phyloP scores from a whole-genome alignment of 257 asterid species.

The Petunia axillaris region DNA sequence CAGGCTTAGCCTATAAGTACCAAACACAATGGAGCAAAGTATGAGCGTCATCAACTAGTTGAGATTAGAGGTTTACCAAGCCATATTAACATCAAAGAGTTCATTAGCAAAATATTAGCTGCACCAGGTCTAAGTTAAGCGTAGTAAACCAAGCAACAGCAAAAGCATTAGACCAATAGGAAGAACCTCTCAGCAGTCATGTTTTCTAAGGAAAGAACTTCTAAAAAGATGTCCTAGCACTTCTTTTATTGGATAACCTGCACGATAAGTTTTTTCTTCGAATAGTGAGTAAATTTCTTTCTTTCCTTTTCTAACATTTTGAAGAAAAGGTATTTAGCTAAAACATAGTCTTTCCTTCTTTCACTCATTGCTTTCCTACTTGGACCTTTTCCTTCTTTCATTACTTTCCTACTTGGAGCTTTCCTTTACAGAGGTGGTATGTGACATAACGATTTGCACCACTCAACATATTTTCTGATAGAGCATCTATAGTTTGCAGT shows the following conservation, averaged over 20 bases:
- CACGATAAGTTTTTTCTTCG: background rate
- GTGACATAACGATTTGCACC: background rate
- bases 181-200: background rate
- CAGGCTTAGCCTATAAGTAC: no score
- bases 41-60: no score
- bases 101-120: background rate
- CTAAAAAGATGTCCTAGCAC: background rate
- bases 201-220: slow-evolving; percentile 1
- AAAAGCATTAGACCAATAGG: background rate
- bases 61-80: no score
- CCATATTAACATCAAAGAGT: background rate
- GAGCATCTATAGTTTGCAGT: background rate
- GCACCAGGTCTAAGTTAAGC: slow-evolving; percentile 10
- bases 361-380: background rate
- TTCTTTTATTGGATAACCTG: background rate
- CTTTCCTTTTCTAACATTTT: background rate
- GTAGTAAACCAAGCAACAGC: background rate
- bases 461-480: background rate
- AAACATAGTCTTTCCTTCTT: background rate
- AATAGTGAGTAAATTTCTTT: background rate
- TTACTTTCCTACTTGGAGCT: slow-evolving; percentile 8
- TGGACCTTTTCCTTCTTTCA: slow-evolving; percentile 14
- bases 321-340: background rate
- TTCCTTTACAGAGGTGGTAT: background rate
- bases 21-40: no score